Base-by-base conservation (phyloP, 2,329 filamentous ascomycete species). In the Seiridium unicorne region DNA sequence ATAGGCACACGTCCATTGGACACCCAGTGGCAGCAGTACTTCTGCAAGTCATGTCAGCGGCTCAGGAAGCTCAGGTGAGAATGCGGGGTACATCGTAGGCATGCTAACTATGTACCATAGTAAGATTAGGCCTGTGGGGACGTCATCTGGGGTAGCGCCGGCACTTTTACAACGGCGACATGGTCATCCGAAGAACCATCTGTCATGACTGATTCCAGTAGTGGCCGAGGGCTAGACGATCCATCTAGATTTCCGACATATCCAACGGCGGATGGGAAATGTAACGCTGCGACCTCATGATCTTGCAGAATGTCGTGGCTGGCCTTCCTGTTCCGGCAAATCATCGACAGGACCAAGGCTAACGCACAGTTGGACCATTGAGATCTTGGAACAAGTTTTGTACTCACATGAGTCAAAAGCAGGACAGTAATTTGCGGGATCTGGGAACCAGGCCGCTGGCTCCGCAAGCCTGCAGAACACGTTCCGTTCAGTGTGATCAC, bases 401-500 rank as follows among this genome's bases (percentile, higher is more conserved):
- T 31, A 46, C 54, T 57, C 54, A 57, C 54, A 57, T 57, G 54
- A 57, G 54, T 35, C 5, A 26, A 18, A 47, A 34, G 18, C 11
- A 47, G 54, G 47, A 34, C 54, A 44, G 11, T 47, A 57, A 57
- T 57, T 57, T 57, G 54, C 54, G 32, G 54, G 38, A 34, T 31
- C 38, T 44, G 31, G 44, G 38, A 32, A 57, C 54, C 44, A 55
- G 53, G 18, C 44, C 54, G 35, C 31, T n/a, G 31, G 44, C 42
- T 57, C 54, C 54, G 44, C 54, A 46, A 57, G 18, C 34, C n/a
- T 47, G 54, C 44, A 57, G 40, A 32, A 13, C 18, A 31, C n/a
- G 3, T 10, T n/a, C 26, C 32, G 10, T 40, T 9, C 53, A 10
- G 38, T 44, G 51, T 42, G 42, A 42, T 57, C 54, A 57, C 54